Evolutionary conservation across 2,329 filamentous ascomycete species (phyloP).

Genomic region (Arthrobotrys megalospora): DNA sequence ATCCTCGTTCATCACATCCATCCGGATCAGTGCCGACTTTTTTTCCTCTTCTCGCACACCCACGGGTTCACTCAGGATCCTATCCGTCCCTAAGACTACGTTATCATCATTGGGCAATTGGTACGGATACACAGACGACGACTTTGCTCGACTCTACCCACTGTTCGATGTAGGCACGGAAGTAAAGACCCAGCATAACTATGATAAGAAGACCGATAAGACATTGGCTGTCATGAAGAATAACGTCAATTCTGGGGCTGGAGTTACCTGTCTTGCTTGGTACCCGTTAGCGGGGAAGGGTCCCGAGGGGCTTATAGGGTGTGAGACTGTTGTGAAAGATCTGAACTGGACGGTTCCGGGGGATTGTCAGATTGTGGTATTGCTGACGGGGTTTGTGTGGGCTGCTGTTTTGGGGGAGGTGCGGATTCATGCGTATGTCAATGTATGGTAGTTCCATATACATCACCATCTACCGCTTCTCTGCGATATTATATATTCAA

Average conservation of each 20-base stretch:
- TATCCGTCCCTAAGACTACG: neutral
- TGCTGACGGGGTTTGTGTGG: slow-evolving; percentile 1
- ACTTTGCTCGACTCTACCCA: neutral
- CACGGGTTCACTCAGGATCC: neutral
- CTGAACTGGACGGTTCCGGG: neutral
- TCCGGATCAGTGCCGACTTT: slow-evolving; percentile 10
- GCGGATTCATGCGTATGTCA: neutral
- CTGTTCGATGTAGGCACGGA: neutral
- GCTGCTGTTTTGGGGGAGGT: neutral
- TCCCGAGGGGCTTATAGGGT: neutral
- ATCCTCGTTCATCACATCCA: neutral
- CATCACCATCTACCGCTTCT: no score
- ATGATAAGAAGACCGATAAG: neutral
- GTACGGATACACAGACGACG: neutral
- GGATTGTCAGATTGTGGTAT: slow-evolving; percentile 4
- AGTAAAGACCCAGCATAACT: neutral
- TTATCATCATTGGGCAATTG: neutral
- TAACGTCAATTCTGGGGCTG: neutral
- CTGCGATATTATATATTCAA: no score
- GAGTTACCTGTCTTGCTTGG: neutral
- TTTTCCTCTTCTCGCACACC: neutral
- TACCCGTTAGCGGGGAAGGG: neutral
- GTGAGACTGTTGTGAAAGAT: neutral
- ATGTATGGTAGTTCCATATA: neutral
- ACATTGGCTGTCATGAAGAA: neutral